Base-by-base conservation (phyloP, 2,329 filamentous ascomycete genomes). In the Lecanosticta acicola region DNA sequence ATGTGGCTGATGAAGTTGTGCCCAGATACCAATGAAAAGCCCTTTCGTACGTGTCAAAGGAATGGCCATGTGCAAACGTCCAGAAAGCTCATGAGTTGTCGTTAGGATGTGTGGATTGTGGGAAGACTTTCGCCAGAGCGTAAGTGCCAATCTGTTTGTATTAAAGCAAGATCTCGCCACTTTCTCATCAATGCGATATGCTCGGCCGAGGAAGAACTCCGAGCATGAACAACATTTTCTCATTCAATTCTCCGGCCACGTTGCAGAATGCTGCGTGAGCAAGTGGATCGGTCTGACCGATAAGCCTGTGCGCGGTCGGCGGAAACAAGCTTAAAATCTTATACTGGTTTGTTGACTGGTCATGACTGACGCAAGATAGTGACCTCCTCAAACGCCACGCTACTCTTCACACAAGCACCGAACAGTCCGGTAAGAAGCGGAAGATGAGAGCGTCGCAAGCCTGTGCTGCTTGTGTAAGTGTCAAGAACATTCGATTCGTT, bases 51-150 rank as follows among this genome's bases (percentile, higher is more conserved):
- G 35, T 37, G 7, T 5, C 11, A 7, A 35, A 35, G 8, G n/a
- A 14, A 5, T 35, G 5, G 8, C 7, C 5, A n/a, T 18, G 7
- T 8, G 33, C 5, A 35, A n/a, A 8, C 16, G 7, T 5, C 16
- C 33, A 35, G 5, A 8, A 18, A 8, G 16, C 33, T 35, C 13
- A n/a, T 14, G 11, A 37, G 41, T 39, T 21, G 50, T 35, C 13
- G 5, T 8, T 19, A 37, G 42, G 41, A 21, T 55, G 52, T 37
- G 34, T 41, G 2, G 49, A 55, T 32, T 55, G 52, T 29, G 45
- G 46, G 9, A 55, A 55, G 38, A 52, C 52, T 14, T 55, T 55
- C 35, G 52, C 52, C 13, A 40, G 52, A 49, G 52, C 49, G 52
- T 55, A 46, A 50, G 52, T 47, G 17, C 32, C 20, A 11, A 16